Evolutionary conservation across 805 yeast genomes (phyloP), one percentile per base, ranked within the genome.

Genomic region (Monosporozyma servazzii): DNA sequence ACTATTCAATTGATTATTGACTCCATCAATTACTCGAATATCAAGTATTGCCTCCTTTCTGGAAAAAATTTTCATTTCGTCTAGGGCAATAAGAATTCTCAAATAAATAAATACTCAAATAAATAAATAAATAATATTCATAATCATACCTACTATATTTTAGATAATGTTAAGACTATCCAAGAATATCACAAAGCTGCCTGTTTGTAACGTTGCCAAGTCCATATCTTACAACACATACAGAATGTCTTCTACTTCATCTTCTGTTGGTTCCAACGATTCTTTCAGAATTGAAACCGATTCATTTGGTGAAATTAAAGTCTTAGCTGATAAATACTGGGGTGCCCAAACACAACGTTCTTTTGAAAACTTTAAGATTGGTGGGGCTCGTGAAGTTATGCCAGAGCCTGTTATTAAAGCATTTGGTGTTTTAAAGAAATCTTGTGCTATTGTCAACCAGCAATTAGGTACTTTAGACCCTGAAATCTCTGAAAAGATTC

Each of bases 261-360:
- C 44, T 25, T 5, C 27, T 25, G 27, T 7, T 25, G 27, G 27
- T 25, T 25, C 27, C 27, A 25, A 25, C 4, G 15, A 23, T 5
- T 33, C 27, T 15, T 65, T 59, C 56, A 65, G 99, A 75, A 80
- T 78, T 52, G 99, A 91, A 71, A 78, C 88, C 53, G 99, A 91
- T 73, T 98, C 98, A 49, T 93, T 91, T 65, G 99, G 99, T 61
- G 96, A 88, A 67, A 86, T 93, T 65, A 88, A 89, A 68, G 99
- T 91, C 48, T 89, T 87, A 53, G 74, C 80, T 56, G 78, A 86
- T 62, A 82, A 80, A 70, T 91, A 91, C 78, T 91, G 96, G 91
- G 99, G 99, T 54, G 98, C 98, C 45, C 99, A 93, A 74, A 93
- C 99, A 55, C 90, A 86, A 65, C 82, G 98, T 73, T 90, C 98